Percentiles rank a stretch among this genome's conserved stretches.
These are phyloP conservation scores for Dothideomycetes sp. DNA, from an alignment of 2,329 filamentous ascomycete species.

Conservation along the genomic window DNA sequence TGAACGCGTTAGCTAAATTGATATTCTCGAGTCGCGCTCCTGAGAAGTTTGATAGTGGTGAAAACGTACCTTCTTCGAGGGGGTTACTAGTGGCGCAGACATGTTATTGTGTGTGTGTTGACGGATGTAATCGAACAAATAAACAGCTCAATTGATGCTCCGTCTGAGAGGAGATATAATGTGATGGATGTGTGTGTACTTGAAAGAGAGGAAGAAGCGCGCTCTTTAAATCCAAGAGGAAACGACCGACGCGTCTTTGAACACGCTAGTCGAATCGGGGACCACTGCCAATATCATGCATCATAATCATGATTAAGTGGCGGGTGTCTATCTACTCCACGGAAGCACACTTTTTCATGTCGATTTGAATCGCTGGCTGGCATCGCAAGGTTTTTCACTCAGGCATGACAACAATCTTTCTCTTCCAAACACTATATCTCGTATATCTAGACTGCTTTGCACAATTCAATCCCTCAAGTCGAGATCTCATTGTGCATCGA, in stretches of 20 bases:
- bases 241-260: neutral
- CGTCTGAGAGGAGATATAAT: conserved; percentile 8
- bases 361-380: no score
- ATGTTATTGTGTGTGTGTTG: conserved; percentile 18
- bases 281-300: no score
- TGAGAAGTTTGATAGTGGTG: conserved; percentile 29
- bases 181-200: conserved; percentile 4
- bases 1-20: conserved; percentile 30
- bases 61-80: conserved; percentile 60
- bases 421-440: no score
- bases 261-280: conserved; percentile 6
- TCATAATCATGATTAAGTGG: no score
- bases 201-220: neutral
- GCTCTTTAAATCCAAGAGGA: neutral
- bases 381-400: no score
- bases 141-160: conserved; percentile 13
- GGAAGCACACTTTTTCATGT: no score
- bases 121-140: conserved; percentile 10
- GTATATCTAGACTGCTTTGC: no score
- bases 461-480: no score
- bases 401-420: no score
- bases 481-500: no score
- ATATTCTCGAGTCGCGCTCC: no score
- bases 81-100: conserved; percentile 72
- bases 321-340: no score